Evolutionary conservation across 2,329 filamentous ascomycete genomes (phyloP).

Genomic region (Ophiocordyceps camponoti-floridani): DNA sequence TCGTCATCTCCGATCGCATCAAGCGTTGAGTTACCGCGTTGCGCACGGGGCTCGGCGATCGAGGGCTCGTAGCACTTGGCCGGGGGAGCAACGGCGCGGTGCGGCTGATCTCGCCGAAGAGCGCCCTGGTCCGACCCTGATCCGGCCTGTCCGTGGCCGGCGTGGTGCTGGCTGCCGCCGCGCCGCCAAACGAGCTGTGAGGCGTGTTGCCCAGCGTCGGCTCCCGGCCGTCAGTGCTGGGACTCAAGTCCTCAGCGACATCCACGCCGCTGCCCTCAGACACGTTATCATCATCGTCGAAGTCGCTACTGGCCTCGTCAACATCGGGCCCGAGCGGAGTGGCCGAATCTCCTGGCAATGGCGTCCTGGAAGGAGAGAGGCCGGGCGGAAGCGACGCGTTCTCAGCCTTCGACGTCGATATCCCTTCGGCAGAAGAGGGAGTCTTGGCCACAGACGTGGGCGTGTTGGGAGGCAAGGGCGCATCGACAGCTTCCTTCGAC

Average conservation of each 20-base stretch:
- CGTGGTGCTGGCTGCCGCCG: conserved; percentile 17
- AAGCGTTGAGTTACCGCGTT: conserved; percentile 33
- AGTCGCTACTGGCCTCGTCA: conserved; percentile 18
- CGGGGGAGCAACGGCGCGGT: conserved; percentile 36
- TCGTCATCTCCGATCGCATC: conserved; percentile 27
- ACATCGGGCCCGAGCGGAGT: conserved; percentile 21
- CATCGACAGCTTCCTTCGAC: conserved; percentile 12
- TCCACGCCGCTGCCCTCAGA: conserved; percentile 46
- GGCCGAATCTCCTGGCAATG: conserved; percentile 12
- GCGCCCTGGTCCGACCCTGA: conserved; percentile 21
- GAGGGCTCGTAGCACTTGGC: conserved; percentile 37
- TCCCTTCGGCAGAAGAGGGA: conserved; percentile 17
- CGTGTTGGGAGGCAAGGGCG: conserved; percentile 14
- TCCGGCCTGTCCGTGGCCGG: conserved; percentile 17
- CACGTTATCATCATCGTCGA: conserved; percentile 28
- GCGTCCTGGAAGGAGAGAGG: conserved; percentile 13
- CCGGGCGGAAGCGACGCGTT: conserved; percentile 24
- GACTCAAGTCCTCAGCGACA: conserved; percentile 45
- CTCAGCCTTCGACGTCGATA: conserved; percentile 11
- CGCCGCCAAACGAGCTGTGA: conserved; percentile 38
- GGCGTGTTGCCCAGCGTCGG: conserved; percentile 35
- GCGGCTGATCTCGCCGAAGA: conserved; percentile 37
- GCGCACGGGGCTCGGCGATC: conserved; percentile 56
- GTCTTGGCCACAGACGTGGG: conserved; percentile 8
- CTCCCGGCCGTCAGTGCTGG: conserved; percentile 23